phyloP scores from a whole-genome alignment of 73 alveolate species.

The Symbiodinium natans region DNA sequence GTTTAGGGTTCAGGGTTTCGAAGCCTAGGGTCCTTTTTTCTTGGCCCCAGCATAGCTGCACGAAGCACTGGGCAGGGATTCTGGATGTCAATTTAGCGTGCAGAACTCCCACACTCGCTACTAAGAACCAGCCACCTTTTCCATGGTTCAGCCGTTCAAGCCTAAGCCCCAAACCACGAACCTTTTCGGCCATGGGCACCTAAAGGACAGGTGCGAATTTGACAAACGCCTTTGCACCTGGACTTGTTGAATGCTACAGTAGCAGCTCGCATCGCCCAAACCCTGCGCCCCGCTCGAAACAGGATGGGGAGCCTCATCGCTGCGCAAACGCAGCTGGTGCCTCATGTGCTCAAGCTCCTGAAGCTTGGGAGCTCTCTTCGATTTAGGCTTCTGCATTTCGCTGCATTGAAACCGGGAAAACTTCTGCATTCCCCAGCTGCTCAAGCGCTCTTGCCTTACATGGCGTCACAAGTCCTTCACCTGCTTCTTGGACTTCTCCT shows the following conservation, averaged over 20 bases:
- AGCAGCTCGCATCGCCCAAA: neutral
- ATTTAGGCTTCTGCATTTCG: neutral
- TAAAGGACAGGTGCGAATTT: too few relatives aligned
- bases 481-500: conserved; percentile 64
- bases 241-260: too few relatives aligned
- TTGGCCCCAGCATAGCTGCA: neutral
- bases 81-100: neutral
- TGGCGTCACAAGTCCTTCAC: conserved; percentile 58
- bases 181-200: neutral
- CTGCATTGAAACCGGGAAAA: neutral
- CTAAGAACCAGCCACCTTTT: neutral
- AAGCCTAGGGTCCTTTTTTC: neutral
- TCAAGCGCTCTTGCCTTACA: neutral
- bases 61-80: neutral
- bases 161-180: neutral
- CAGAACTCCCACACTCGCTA: neutral
- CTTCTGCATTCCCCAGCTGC: neutral
- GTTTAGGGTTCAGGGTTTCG: too few relatives aligned
- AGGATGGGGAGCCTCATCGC: conserved; percentile 50
- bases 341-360: conserved; percentile 67
- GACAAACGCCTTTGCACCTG: too few relatives aligned
- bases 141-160: neutral
- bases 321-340: conserved; percentile 49
- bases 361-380: neutral
- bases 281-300: neutral